Evolutionary conservation across 768 basidiomycete species (phyloP).

Genomic region (Agrocybe praecox): DNA sequence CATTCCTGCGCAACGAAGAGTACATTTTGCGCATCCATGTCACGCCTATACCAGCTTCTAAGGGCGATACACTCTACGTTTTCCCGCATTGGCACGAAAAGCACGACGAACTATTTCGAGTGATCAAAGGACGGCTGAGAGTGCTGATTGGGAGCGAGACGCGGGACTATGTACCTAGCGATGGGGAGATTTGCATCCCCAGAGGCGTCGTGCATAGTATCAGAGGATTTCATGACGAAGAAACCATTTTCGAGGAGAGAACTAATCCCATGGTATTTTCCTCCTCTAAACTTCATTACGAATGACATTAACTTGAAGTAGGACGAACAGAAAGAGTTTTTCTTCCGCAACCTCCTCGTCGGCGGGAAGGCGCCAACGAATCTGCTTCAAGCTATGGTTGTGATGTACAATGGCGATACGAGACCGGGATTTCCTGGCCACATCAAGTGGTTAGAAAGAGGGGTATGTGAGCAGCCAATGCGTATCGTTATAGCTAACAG

Average conservation of each 20-base stretch:
- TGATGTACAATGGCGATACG: slow-evolving; percentile 29
- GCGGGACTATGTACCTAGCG: slow-evolving; percentile 27
- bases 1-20: slow-evolving; percentile 30
- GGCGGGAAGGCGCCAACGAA: slow-evolving; percentile 16
- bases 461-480: slow-evolving; percentile 9
- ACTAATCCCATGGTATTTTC: slow-evolving; percentile 29
- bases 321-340: slow-evolving; percentile 13
- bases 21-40: slow-evolving; percentile 25
- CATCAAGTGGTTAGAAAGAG: slow-evolving; percentile 28
- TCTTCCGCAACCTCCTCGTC: slow-evolving; percentile 31
- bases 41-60: slow-evolving; percentile 16
- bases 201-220: slow-evolving; percentile 30
- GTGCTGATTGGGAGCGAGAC: slow-evolving; percentile 23
- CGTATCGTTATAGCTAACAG: neutral
- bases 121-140: slow-evolving; percentile 30
- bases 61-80: slow-evolving; percentile 27
- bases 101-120: slow-evolving; percentile 33
- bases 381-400: slow-evolving; percentile 22
- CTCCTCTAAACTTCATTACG: neutral
- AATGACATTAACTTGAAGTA: neutral
- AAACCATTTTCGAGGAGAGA: slow-evolving; percentile 30
- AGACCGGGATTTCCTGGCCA: slow-evolving; percentile 26
- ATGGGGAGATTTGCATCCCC: slow-evolving; percentile 31
- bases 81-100: slow-evolving; percentile 36
- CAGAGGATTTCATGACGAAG: slow-evolving; percentile 24